A percentile compares a stretch with the other conserved stretches of the same genome.
These are phyloP conservation scores for Claviceps pazoutovae DNA, from an alignment of 2,329 filamentous ascomycete genomes.

Conservation along the genomic window DNA sequence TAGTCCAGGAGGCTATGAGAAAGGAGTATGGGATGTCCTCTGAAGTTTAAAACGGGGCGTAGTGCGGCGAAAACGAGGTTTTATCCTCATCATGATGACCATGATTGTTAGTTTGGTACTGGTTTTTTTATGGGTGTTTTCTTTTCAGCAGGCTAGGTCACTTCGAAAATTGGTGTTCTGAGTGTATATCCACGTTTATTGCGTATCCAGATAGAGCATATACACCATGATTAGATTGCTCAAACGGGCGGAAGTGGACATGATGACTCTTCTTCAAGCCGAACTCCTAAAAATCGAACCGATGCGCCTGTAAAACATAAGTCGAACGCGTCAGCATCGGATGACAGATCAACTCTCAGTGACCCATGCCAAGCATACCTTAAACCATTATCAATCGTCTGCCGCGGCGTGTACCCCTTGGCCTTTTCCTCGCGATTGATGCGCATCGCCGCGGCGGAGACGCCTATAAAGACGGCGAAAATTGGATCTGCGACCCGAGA, in stretches of 20 bases:
- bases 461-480: conserved; percentile 42
- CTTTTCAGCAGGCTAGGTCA: not conserved
- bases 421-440: conserved; percentile 48
- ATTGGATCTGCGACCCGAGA: conserved; percentile 44
- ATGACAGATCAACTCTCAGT: too few species aligned
- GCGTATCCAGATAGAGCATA: too few species aligned
- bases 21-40: conserved; percentile 48
- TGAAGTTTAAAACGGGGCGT: conserved; percentile 15
- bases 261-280: too few species aligned
- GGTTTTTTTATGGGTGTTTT: too few species aligned
- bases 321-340: not conserved
- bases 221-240: too few species aligned
- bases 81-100: not conserved
- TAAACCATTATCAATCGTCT: conserved; percentile 34
- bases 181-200: too few species aligned
- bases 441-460: conserved; percentile 39
- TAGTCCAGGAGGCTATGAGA: conserved; percentile 55
- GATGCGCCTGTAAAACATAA: conserved; percentile 13
- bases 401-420: conserved; percentile 36
- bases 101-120: too few species aligned
- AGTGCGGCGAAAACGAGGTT: not conserved
- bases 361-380: conserved; percentile 17
- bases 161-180: too few species aligned
- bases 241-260: too few species aligned
- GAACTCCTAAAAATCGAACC: not conserved